Conservation (phyloP, 2,329 filamentous ascomycete species). For the Aspergillus sp. region DNA sequence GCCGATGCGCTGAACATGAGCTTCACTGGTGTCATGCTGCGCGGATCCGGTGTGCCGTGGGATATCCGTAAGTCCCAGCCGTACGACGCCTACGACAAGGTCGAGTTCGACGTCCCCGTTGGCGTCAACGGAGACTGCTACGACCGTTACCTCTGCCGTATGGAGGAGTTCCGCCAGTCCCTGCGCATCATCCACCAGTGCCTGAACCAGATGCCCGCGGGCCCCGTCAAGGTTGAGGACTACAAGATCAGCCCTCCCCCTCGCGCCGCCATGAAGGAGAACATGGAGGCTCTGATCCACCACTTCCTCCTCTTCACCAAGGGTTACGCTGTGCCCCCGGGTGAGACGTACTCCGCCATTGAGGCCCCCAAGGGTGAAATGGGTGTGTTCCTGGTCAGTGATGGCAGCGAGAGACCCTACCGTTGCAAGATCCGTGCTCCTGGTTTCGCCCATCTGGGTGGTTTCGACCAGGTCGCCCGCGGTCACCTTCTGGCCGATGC, state of each 20-base stretch:
- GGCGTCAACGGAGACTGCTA: slow-evolving; percentile 98
- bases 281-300: slow-evolving; percentile 99
- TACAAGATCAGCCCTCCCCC: slow-evolving; percentile 98
- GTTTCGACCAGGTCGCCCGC: slow-evolving; percentile 89
- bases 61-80: slow-evolving; percentile 95
- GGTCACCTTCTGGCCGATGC: slow-evolving; percentile 95
- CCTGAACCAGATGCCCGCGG: slow-evolving; percentile 96
- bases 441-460: slow-evolving; percentile 90
- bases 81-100: slow-evolving; percentile 96
- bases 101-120: slow-evolving; percentile 97
- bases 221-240: slow-evolving; percentile 92
- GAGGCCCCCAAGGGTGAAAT: slow-evolving; percentile 99
- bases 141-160: slow-evolving; percentile 96
- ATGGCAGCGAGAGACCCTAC: slow-evolving; percentile 94
- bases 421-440: slow-evolving; percentile 96
- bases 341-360: slow-evolving; percentile 96
- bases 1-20: slow-evolving; percentile 95
- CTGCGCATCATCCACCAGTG: slow-evolving; percentile 98
- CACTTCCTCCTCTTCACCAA: slow-evolving; percentile 99
- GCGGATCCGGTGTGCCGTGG: slow-evolving; percentile 92
- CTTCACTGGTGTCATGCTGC: slow-evolving; percentile 96
- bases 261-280: slow-evolving; percentile 99
- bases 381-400: slow-evolving; percentile 94
- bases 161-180: slow-evolving; percentile 99
- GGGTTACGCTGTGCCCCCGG: slow-evolving; percentile 93